phyloP scores from a whole-genome alignment of 2,329 filamentous ascomycete species.

The Apiospora marii region DNA sequence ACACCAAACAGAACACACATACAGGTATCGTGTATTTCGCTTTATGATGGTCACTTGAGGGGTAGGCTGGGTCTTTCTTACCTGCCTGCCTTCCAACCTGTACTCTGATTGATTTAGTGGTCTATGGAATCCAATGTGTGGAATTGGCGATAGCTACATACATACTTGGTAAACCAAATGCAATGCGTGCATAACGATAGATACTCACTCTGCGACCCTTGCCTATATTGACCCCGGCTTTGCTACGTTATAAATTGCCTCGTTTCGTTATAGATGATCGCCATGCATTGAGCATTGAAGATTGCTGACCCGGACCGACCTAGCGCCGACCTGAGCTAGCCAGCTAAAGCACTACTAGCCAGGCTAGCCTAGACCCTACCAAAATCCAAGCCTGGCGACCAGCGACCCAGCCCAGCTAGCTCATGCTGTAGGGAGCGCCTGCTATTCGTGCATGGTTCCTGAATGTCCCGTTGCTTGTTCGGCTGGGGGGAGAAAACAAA shows the following conservation, averaged over 20 bases:
- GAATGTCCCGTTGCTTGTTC: slow-evolving; percentile 18
- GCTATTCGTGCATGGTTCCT: slow-evolving; percentile 22
- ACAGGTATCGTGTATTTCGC: background rate
- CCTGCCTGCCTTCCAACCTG: background rate
- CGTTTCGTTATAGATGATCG: slow-evolving; percentile 5
- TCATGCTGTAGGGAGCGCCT: slow-evolving; percentile 8
- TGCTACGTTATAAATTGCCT: background rate
- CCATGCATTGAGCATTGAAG: background rate
- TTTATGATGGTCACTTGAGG: background rate
- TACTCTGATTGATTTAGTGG: background rate
- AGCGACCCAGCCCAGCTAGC: slow-evolving; percentile 1
- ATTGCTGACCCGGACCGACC: slow-evolving; percentile 15
- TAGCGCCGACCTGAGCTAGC: slow-evolving; percentile 6
- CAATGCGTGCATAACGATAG: background rate
- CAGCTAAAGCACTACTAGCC: background rate
- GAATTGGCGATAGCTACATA: background rate
- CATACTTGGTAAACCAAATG: background rate
- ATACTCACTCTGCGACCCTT: background rate
- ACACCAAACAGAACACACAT: background rate
- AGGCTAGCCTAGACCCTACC: background rate
- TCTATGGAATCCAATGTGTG: background rate
- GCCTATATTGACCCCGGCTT: background rate
- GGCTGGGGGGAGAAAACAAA: slow-evolving; percentile 20
- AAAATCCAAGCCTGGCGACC: background rate
- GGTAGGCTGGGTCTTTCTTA: background rate